Evolutionary conservation across 352 stramenopile genomes (phyloP), one percentile per base, ranked within the genome.

Genomic region (Plasmopara muralis): DNA sequence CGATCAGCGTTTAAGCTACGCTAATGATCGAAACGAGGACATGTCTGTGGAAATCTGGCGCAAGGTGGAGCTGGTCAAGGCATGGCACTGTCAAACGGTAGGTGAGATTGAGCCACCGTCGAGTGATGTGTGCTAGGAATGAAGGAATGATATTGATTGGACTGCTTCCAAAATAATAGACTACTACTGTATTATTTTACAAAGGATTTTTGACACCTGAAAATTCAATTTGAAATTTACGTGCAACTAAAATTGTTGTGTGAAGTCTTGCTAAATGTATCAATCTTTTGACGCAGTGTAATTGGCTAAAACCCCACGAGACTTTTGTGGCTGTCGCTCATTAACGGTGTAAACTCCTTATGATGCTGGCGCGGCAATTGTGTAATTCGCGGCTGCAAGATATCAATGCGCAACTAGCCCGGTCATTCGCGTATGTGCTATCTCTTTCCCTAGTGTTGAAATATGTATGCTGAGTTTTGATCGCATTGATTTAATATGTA

Each of bases 61-160:
- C 42, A 77, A 80, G 0, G 51, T 87, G 6, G 76, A 89, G 48
- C 70, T 87, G 2, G 72, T 89, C 45, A 89, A 86, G 20, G 69
- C 72, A 8, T 89, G 78, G 78, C 62, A 79, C 35, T 64, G 68
- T 6, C 68, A 84, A 46, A 75, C 66, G 4, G 1, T 35, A 35
- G 7, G 6, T 35, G 31, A 35, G 10, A 35, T 35, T 25, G 10
- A 6, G 10, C 5, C 4, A 35, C 31, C 31, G 10, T 35, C 31
- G 10, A 35, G 31, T 35, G 31, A 35, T 35, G 31, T 12, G 31
- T 35, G 6, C 0, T 35, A 12, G 6, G 4, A 12, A 35, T 5
- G 31, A 25, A 25, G 20, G 20, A 3, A 3, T 25, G 3, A 25
- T 25, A 25, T 25, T 25, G 20, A 25, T 25, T 25, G 20, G 20